Conservation (phyloP, 2,329 filamentous ascomycete genomes). For the Cladophialophora yegresii region DNA sequence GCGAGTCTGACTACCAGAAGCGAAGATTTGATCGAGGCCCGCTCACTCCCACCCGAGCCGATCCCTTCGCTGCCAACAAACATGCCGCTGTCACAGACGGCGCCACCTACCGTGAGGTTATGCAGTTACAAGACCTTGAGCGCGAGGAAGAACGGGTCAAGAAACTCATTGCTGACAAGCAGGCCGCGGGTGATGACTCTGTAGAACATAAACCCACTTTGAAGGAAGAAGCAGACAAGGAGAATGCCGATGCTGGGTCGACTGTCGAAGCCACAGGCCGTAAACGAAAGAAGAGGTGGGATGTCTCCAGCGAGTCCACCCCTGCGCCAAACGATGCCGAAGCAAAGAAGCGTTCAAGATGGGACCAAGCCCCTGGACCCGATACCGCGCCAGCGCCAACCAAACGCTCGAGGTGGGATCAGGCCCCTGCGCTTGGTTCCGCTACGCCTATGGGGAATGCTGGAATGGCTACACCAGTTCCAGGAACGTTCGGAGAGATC, state of each 20-base stretch:
- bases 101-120: slow-evolving; percentile 84
- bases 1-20: slow-evolving; percentile 97
- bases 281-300: slow-evolving; percentile 95
- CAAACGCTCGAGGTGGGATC: slow-evolving; percentile 87
- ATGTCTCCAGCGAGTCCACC: slow-evolving; percentile 65
- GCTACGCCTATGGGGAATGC: slow-evolving; percentile 73
- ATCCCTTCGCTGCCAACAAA: slow-evolving; percentile 77
- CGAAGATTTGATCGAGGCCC: slow-evolving; percentile 80
- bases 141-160: slow-evolving; percentile 87
- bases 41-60: slow-evolving; percentile 80
- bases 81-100: slow-evolving; percentile 63
- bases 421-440: slow-evolving; percentile 68
- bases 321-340: slow-evolving; percentile 57
- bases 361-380: slow-evolving; percentile 77
- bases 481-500: slow-evolving; percentile 74
- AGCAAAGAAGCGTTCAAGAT: slow-evolving; percentile 77
- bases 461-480: slow-evolving; percentile 71
- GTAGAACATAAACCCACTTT: slow-evolving; percentile 72
- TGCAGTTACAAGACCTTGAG: slow-evolving; percentile 87
- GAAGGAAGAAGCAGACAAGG: slow-evolving; percentile 66
- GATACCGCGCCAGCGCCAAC: slow-evolving; percentile 62
- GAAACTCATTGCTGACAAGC: slow-evolving; percentile 75
- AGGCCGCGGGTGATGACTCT: slow-evolving; percentile 50
- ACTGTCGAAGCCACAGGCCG: slow-evolving; percentile 65
- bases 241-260: slow-evolving; percentile 70